Percentiles rank a stretch among this genome's conserved stretches.
Conservation (phyloP, 202 grass and related monocot genomes). For the Hordeum pubiflorum region DNA sequence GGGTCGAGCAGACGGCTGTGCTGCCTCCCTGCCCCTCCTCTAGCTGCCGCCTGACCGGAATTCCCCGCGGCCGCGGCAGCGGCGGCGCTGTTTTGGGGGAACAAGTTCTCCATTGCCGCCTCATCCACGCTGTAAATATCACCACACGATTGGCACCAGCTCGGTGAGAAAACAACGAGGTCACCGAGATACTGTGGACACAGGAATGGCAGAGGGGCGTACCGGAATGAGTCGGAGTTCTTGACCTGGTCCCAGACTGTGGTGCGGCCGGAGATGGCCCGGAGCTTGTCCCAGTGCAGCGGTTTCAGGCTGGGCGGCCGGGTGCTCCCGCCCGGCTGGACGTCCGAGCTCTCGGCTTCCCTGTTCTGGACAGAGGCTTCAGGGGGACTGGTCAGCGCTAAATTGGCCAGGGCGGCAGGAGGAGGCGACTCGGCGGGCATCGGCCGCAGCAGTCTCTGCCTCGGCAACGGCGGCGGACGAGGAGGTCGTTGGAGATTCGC, state of each 20-base stretch:
- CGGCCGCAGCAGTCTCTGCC: conserved; percentile 42
- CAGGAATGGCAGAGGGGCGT: background rate
- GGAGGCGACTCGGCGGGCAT: conserved; percentile 33
- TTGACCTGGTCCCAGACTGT: conserved; percentile 72
- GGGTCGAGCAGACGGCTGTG: conserved; percentile 54
- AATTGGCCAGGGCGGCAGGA: conserved; percentile 22
- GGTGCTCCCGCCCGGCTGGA: background rate
- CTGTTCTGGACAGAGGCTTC: conserved; percentile 17
- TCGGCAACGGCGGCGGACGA: conserved; percentile 33
- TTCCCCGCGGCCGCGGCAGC: background rate
- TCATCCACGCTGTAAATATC: conserved; percentile 54
- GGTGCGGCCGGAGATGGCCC: conserved; percentile 41
- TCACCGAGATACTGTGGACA: background rate
- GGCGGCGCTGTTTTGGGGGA: conserved; percentile 24
- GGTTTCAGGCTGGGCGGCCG: conserved; percentile 40
- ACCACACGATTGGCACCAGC: background rate
- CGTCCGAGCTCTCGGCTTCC: conserved; percentile 16
- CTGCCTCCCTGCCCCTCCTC: conserved; percentile 12
- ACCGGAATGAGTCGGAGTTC: conserved; percentile 73
- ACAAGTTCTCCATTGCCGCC: conserved; percentile 67
- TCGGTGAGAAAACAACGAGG: background rate
- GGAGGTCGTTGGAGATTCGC: background rate
- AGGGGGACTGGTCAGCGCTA: conserved; percentile 24
- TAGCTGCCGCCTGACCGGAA: conserved; percentile 9
- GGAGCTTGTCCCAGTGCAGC: conserved; percentile 70